Conservation (phyloP, 2,329 filamentous ascomycete species). For the Fusarium nurragi region DNA sequence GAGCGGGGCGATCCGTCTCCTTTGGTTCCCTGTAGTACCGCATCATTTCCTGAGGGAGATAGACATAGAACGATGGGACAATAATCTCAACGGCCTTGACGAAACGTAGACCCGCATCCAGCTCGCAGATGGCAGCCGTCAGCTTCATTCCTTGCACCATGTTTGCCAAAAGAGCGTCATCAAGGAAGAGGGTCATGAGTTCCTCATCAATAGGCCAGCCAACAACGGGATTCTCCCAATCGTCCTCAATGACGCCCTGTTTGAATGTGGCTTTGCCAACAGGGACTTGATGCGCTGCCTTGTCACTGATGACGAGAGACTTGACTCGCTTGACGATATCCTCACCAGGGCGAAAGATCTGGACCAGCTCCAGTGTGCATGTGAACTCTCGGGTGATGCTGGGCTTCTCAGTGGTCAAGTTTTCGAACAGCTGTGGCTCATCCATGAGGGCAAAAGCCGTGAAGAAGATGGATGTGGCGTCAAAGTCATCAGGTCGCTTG, state of each 20-base stretch:
- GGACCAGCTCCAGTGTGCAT: constrained; percentile 68
- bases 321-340: constrained; percentile 57
- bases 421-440: constrained; percentile 46
- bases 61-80: constrained; percentile 70
- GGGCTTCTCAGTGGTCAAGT: constrained; percentile 34
- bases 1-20: constrained; percentile 55
- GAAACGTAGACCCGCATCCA: constrained; percentile 71
- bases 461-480: constrained; percentile 55
- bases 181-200: constrained; percentile 68
- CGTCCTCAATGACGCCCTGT: constrained; percentile 58
- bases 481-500: constrained; percentile 51
- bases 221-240: constrained; percentile 53
- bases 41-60: constrained; percentile 77
- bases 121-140: constrained; percentile 61
- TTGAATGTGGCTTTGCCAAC: constrained; percentile 58
- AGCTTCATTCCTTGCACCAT: constrained; percentile 74
- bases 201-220: constrained; percentile 28
- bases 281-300: constrained; percentile 49
- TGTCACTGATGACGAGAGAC: constrained; percentile 48
- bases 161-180: constrained; percentile 62
- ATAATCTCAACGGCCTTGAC: constrained; percentile 67
- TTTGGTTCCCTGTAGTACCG: constrained; percentile 68
- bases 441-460: constrained; percentile 55
- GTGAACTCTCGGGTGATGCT: constrained; percentile 58
- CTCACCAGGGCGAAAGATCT: constrained; percentile 57